A percentile compares a stretch with the other conserved stretches of the same genome.
Conservation (phyloP, 768 basidiomycete species). For the Podaxis sp. region DNA sequence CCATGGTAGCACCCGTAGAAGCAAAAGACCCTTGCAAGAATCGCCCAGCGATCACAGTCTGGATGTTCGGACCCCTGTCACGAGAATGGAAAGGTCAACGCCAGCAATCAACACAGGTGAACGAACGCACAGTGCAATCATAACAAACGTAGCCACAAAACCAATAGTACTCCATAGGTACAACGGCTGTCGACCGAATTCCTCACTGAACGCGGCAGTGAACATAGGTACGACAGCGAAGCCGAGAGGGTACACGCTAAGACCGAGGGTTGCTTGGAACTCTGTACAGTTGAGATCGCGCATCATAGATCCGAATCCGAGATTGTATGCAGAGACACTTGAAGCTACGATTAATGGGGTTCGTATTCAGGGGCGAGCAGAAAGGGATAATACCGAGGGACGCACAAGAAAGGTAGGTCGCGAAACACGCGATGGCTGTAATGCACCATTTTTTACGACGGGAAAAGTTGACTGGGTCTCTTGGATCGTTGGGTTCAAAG, state of each 20-base stretch:
- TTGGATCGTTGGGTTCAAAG: constrained; percentile 15
- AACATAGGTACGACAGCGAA: constrained; percentile 63
- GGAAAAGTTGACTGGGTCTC: constrained; percentile 23
- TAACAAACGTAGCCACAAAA: constrained; percentile 51
- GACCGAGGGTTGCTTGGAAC: constrained; percentile 45
- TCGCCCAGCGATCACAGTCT: constrained; percentile 66
- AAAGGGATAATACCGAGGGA: background rate
- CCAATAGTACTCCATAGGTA: constrained; percentile 50
- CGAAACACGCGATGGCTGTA: constrained; percentile 37
- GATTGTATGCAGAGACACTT: constrained; percentile 48
- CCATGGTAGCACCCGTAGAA: constrained; percentile 71
- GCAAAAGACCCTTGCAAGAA: constrained; percentile 66
- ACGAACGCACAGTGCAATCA: constrained; percentile 39
- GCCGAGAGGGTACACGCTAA: constrained; percentile 57
- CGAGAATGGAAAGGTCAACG: constrained; percentile 2
- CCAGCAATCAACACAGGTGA: background rate
- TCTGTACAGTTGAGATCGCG: constrained; percentile 42
- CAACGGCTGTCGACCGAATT: constrained; percentile 61
- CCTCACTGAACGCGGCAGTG: constrained; percentile 68
- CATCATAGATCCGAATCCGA: constrained; percentile 59
- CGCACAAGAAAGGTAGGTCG: constrained; percentile 43
- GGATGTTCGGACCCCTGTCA: constrained; percentile 46
- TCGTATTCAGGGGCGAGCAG: background rate
- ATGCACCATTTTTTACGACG: constrained; percentile 27
- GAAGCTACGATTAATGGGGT: constrained; percentile 36